Percentiles rank a stretch among this genome's conserved stretches.
phyloP scores from a whole-genome alignment of 208 protist genomes.

The Leishmania martiniquensis region DNA sequence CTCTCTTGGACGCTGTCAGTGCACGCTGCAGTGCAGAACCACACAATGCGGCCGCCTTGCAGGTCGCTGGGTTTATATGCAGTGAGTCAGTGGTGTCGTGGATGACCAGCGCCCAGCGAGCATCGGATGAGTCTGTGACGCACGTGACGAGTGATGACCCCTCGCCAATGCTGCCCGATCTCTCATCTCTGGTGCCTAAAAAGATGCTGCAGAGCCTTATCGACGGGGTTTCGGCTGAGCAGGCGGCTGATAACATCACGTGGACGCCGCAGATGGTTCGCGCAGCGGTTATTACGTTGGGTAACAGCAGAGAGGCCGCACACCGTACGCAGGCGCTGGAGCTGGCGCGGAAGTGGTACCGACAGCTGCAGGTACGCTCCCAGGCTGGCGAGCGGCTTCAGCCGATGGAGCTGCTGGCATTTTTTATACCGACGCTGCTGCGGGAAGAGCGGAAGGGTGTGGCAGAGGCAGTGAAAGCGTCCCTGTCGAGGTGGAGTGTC shows the following conservation, averaged over 20 bases:
- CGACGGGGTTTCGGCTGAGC: background rate
- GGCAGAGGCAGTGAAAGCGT: conserved; percentile 17
- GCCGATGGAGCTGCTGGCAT: conserved; percentile 28
- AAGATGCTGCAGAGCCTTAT: conserved; percentile 5
- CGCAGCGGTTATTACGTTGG: conserved; percentile 5
- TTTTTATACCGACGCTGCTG: conserved; percentile 31
- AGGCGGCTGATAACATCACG: conserved; percentile 2
- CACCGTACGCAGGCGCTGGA: conserved; percentile 12
- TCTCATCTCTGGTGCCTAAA: background rate
- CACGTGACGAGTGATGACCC: background rate
- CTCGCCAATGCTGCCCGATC: background rate
- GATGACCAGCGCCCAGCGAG: background rate
- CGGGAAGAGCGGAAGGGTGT: conserved; percentile 26
- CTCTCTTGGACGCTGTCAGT: conserved; percentile 19
- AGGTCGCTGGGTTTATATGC: background rate
- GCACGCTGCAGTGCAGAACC: background rate
- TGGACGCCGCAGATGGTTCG: conserved; percentile 24
- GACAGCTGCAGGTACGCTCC: conserved; percentile 19
- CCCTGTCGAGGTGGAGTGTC: conserved; percentile 31
- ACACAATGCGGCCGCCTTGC: background rate
- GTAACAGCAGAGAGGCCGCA: conserved; percentile 15
- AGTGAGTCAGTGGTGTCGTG: conserved; percentile 10
- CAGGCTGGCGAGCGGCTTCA: conserved; percentile 13
- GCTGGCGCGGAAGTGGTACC: conserved; percentile 28
- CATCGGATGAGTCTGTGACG: background rate